Conservation (phyloP, 805 yeast species). For the Candida mattraensis region DNA sequence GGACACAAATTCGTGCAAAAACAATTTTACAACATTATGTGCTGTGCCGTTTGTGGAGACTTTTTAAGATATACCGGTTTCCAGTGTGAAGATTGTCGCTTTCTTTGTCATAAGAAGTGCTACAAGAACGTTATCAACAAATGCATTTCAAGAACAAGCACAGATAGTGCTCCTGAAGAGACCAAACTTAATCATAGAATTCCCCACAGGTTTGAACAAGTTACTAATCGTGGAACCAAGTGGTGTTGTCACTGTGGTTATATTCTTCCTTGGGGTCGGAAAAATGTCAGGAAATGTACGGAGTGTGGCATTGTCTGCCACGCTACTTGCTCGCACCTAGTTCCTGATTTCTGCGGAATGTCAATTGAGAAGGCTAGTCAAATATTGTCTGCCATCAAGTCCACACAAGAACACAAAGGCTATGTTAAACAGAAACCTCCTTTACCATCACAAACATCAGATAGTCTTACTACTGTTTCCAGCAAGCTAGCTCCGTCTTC, state of each 20-base stretch:
- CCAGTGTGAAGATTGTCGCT: conserved; percentile 83
- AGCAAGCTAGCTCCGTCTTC: conserved; percentile 11
- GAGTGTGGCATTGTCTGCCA: conserved; percentile 97
- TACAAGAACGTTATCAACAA: conserved; percentile 78
- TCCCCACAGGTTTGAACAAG: conserved; percentile 95
- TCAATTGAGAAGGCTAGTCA: conserved; percentile 95
- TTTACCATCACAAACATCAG: conserved; percentile 14
- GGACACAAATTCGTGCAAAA: conserved; percentile 97
- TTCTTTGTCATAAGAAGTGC: conserved; percentile 79
- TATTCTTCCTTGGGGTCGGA: conserved; percentile 91
- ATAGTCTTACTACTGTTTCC: conserved; percentile 13
- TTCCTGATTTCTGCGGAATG: conserved; percentile 99
- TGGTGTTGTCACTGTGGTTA: conserved; percentile 99
- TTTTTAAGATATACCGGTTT: conserved; percentile 84
- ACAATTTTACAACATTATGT: conserved; percentile 93
- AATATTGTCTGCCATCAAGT: conserved; percentile 78
- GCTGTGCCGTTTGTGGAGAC: conserved; percentile 97
- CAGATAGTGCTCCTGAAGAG: conserved; percentile 69
- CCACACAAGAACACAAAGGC: conserved; percentile 50
- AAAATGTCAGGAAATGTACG: conserved; percentile 87
- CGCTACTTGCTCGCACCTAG: conserved; percentile 86
- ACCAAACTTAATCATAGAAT: conserved; percentile 90
- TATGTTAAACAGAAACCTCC: conserved; percentile 12
- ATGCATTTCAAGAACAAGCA: conserved; percentile 75
- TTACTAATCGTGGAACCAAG: conserved; percentile 89